Base-by-base conservation (phyloP, 257 asterid genomes). In the Solanum chiquidenum region DNA sequence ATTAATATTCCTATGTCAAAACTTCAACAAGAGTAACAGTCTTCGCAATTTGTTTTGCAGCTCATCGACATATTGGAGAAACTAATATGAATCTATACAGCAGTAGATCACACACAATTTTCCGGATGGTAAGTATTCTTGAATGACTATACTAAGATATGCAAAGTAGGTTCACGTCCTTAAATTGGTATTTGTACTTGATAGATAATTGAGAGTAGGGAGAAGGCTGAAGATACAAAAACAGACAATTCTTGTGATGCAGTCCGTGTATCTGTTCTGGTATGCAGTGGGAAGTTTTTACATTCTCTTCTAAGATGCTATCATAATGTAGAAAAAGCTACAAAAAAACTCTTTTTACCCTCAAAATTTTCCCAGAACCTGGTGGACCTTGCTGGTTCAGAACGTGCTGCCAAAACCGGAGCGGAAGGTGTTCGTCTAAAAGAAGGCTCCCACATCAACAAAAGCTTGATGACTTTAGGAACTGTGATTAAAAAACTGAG, bases 351-450 rank as follows among this genome's bases (percentile, higher is more conserved):
- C 86, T 42, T 76, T 87, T 82, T 89, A 76, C 73, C 84, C 85
- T 80, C 86, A 79, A 90, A 74, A 88, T 84, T 76, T 87, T 89
- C 90, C 68, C 89, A 97, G 99, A 97, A 97, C 91, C 91, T 97
- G 92, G 99, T 97, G 92, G 99, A 97, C 88, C 98, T 97, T 90
- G 99, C 99, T 91, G 99, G 99, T 88, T 97, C 99, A 55, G 99
- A 97, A 87, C 98, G 99, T 87, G 99, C 98, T 90, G 96, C 99
- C 72, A 97, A 97, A 94, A 95, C 99, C 85, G 99, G 99, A 91
- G 99, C 99, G 34, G 99, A 97, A 92, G 99, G 99, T 7, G 98
- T 94, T 88, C 98, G 99, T 60, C 91, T 97, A 83, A 97, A 95
- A 93, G 99, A 97, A 91, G 99, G 99, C 49, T 97, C 99, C 46